A percentile compares a stretch with the other conserved stretches of the same genome.
These are phyloP conservation scores for Boletus rufocinnamomeus DNA, from an alignment of 768 basidiomycete genomes.

Conservation along the genomic window DNA sequence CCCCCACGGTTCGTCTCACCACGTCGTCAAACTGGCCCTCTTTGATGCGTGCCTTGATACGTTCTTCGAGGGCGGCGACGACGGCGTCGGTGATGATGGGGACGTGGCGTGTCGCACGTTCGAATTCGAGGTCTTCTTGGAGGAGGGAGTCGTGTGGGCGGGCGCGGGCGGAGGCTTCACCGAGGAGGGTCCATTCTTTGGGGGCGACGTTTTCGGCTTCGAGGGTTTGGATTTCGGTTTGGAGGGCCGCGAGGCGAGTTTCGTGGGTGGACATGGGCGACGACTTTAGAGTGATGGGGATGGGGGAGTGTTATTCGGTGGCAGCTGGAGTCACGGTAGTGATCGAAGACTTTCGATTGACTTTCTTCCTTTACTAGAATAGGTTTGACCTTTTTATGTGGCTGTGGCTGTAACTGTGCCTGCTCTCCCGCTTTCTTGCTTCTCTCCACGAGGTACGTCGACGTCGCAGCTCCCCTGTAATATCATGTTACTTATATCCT, in stretches of 20 bases:
- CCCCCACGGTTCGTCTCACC: constrained; percentile 66
- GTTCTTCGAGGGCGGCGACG: constrained; percentile 80
- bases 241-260: constrained; percentile 70
- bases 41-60: constrained; percentile 86
- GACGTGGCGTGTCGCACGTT: constrained; percentile 81
- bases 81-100: constrained; percentile 90
- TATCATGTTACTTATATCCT: no score
- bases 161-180: constrained; percentile 80
- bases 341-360: no score
- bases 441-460: no score
- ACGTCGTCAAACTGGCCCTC: constrained; percentile 92
- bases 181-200: constrained; percentile 92
- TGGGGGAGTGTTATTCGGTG: no score
- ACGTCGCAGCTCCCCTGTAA: no score
- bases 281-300: not conserved
- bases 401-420: no score
- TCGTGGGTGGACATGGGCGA: constrained; percentile 49
- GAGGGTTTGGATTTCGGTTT: constrained; percentile 75
- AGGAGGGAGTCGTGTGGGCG: constrained; percentile 91
- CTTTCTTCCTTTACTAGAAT: no score
- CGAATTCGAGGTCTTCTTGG: constrained; percentile 94
- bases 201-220: constrained; percentile 85
- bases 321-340: no score
- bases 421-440: no score
- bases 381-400: no score